A percentile compares a stretch with the other conserved stretches of the same genome.
phyloP scores from a whole-genome alignment of 345 rosid species.

The Isatis tinctoria region DNA sequence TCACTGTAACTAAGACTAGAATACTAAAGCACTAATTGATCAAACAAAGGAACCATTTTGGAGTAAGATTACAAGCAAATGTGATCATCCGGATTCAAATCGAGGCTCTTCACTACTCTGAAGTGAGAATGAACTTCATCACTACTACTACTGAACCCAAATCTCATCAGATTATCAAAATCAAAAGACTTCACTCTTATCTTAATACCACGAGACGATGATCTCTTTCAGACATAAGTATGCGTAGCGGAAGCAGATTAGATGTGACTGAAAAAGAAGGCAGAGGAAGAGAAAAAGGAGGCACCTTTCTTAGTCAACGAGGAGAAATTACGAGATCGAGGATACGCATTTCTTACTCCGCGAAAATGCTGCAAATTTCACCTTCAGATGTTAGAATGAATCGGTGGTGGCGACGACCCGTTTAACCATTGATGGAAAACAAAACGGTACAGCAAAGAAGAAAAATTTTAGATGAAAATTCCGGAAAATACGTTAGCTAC shows the following conservation, averaged over 20 bases:
- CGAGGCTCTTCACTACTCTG: neutral
- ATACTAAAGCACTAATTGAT: neutral
- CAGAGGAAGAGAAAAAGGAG: neutral
- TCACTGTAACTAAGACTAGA: neutral
- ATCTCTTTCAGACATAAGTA: neutral
- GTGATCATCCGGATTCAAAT: neutral
- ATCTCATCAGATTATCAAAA: neutral
- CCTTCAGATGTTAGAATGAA: neutral
- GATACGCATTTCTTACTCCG: constrained; percentile 29
- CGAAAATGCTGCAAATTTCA: constrained; percentile 32
- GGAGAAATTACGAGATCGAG: constrained; percentile 35
- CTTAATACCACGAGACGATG: neutral
- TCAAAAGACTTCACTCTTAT: neutral
- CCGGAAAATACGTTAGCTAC: neutral
- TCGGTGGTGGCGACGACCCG: neutral
- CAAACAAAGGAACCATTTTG: constrained; percentile 7
- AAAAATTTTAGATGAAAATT: neutral
- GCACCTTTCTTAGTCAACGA: constrained; percentile 38
- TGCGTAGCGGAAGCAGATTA: neutral
- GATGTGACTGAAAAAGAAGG: neutral
- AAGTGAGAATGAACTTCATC: neutral
- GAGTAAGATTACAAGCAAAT: neutral
- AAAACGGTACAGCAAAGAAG: neutral
- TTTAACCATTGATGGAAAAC: neutral
- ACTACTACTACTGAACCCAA: neutral